Percentiles rank a stretch among this genome's conserved stretches.
These are phyloP conservation scores for Anethum foeniculum DNA, from an alignment of 140 eudicot genomes.

Conservation along the genomic window DNA sequence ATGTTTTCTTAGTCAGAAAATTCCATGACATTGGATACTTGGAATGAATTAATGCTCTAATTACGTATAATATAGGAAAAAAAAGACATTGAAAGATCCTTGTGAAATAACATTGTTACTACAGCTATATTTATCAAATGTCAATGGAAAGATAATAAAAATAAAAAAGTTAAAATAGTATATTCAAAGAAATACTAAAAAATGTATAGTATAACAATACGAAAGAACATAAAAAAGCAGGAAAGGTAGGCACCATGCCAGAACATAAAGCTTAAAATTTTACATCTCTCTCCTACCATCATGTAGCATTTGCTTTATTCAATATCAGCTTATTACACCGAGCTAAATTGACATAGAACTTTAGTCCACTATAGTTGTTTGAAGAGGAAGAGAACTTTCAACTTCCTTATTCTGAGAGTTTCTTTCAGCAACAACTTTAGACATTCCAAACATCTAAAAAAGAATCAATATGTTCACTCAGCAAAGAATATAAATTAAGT, in stretches of 20 bases:
- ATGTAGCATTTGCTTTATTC: neutral
- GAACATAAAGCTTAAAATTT: neutral
- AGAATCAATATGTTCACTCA: neutral
- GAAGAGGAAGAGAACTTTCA: constrained; percentile 73
- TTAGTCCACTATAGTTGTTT: constrained; percentile 42
- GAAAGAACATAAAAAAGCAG: neutral
- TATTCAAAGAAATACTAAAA: neutral
- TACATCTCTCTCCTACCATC: neutral
- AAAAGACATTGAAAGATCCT: neutral
- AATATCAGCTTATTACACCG: neutral
- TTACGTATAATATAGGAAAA: neutral
- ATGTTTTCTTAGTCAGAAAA: neutral
- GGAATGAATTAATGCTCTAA: neutral
- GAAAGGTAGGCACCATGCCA: neutral
- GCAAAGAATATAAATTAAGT: neutral
- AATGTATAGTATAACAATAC: neutral
- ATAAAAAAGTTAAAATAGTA: neutral
- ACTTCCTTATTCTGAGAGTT: constrained; percentile 42
- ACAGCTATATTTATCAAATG: neutral
- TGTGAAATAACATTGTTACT: neutral
- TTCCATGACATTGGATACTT: neutral
- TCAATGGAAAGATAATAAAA: neutral
- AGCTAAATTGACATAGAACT: constrained; percentile 9
- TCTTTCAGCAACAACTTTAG: constrained; percentile 66
- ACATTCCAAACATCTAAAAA: constrained; percentile 82